Percentiles rank a stretch among this genome's conserved stretches.
Evolutionary conservation across 495 filamentous ascomycete species (phyloP).

Genomic region (Parathielavia hyrcaniae): DNA sequence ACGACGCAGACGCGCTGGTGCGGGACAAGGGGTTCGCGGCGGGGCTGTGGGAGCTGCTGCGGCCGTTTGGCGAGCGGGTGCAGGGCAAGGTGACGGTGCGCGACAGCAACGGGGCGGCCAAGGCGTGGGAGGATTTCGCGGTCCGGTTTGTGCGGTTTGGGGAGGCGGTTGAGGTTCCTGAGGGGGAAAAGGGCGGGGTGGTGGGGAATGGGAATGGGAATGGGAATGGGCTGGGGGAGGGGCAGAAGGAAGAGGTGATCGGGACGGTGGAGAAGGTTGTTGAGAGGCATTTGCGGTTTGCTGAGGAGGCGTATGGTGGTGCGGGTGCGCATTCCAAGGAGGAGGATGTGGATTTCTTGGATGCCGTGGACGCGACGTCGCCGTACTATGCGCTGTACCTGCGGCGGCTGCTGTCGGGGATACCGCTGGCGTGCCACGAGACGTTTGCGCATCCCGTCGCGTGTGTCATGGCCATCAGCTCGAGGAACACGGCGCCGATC

Average conservation of each 20-base stretch:
- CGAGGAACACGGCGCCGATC: constrained; percentile 69
- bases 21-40: constrained; percentile 74
- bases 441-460: constrained; percentile 93
- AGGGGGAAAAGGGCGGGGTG: constrained; percentile 32
- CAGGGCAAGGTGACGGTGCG: constrained; percentile 83
- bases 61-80: constrained; percentile 87
- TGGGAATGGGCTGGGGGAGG: not conserved
- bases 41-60: constrained; percentile 75
- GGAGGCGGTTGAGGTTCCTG: constrained; percentile 53
- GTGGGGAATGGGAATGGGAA: constrained; percentile 24
- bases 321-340: constrained; percentile 32
- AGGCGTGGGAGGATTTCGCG: constrained; percentile 81
- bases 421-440: constrained; percentile 73
- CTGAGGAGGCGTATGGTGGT: constrained; percentile 40
- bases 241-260: constrained; percentile 8
- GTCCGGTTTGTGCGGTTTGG: constrained; percentile 70
- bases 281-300: constrained; percentile 47
- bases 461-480: constrained; percentile 93
- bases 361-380: constrained; percentile 36
- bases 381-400: constrained; percentile 78
- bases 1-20: constrained; percentile 74
- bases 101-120: constrained; percentile 78
- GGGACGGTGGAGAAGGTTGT: constrained; percentile 47
- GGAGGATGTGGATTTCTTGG: constrained; percentile 28
- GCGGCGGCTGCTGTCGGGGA: constrained; percentile 70